Conservation (phyloP, 2,329 filamentous ascomycete genomes). For the Calonectria naviculata region DNA sequence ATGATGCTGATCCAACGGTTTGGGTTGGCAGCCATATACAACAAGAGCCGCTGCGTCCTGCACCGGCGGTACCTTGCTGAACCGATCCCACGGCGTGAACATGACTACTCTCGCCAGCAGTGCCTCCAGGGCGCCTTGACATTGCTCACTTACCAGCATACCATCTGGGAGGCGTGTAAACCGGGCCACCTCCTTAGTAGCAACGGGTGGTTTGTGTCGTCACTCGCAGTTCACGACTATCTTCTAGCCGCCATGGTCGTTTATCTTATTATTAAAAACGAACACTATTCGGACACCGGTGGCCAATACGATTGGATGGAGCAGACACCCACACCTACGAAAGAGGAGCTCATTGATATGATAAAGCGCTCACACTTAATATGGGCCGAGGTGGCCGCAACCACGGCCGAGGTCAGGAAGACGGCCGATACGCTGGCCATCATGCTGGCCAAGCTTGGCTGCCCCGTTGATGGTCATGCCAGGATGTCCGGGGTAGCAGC, state of each 20-base stretch:
- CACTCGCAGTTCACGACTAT: slow-evolving; percentile 70
- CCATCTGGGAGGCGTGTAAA: slow-evolving; percentile 59
- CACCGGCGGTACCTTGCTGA: slow-evolving; percentile 65
- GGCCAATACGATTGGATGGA: slow-evolving; percentile 48
- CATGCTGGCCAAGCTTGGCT: slow-evolving; percentile 57
- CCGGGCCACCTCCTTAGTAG: slow-evolving; percentile 65
- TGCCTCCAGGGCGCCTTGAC: slow-evolving; percentile 62
- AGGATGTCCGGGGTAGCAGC: background rate
- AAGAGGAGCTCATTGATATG: slow-evolving; percentile 51
- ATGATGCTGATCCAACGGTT: slow-evolving; percentile 63
- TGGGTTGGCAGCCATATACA: slow-evolving; percentile 62
- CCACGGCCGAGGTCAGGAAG: slow-evolving; percentile 55
- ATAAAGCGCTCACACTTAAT: slow-evolving; percentile 56
- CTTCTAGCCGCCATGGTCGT: slow-evolving; percentile 71
- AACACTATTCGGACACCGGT: slow-evolving; percentile 51
- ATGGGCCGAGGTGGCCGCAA: slow-evolving; percentile 54
- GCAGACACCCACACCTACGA: slow-evolving; percentile 46
- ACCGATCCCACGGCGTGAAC: slow-evolving; percentile 52
- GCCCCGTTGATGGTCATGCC: slow-evolving; percentile 37
- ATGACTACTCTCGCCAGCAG: slow-evolving; percentile 62
- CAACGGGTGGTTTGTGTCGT: slow-evolving; percentile 67
- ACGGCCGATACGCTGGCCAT: slow-evolving; percentile 57
- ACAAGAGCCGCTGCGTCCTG: slow-evolving; percentile 66
- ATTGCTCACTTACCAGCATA: slow-evolving; percentile 59
- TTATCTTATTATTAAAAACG: slow-evolving; percentile 62